Percentiles rank a stretch among this genome's conserved stretches.
phyloP scores from a whole-genome alignment of 2,329 filamentous ascomycete genomes.

The Penicillium sp. region DNA sequence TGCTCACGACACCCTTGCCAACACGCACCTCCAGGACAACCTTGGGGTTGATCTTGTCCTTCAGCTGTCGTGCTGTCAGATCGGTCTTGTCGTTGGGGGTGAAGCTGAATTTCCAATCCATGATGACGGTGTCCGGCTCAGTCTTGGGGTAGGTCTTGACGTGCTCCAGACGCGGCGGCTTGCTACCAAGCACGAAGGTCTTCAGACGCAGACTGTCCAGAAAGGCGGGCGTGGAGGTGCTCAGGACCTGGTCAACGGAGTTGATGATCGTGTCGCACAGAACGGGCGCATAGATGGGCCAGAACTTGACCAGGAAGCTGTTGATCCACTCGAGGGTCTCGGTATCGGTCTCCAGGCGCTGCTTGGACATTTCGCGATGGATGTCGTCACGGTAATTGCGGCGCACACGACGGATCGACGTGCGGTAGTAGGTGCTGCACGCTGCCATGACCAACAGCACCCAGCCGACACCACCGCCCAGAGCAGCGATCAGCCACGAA shows the following conservation, averaged over 20 bases:
- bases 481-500: constrained; percentile 83
- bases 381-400: constrained; percentile 96
- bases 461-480: constrained; percentile 92
- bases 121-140: constrained; percentile 90
- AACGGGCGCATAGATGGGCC: constrained; percentile 96
- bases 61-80: constrained; percentile 83
- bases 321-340: constrained; percentile 99
- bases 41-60: constrained; percentile 96
- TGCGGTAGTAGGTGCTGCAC: constrained; percentile 94
- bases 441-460: constrained; percentile 87
- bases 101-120: constrained; percentile 99
- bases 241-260: constrained; percentile 93
- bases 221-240: constrained; percentile 85
- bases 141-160: constrained; percentile 97
- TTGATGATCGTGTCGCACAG: constrained; percentile 88
- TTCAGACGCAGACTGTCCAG: constrained; percentile 91
- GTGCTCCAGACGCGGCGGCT: constrained; percentile 92
- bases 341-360: constrained; percentile 80
- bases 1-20: constrained; percentile 95
- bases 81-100: constrained; percentile 92
- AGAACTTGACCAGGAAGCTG: constrained; percentile 97
- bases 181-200: constrained; percentile 88
- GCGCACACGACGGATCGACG: constrained; percentile 86
- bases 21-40: constrained; percentile 90
- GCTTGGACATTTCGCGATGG: constrained; percentile 81